Conservation (phyloP, 257 asterid genomes). For the Jasminum sambac region DNA sequence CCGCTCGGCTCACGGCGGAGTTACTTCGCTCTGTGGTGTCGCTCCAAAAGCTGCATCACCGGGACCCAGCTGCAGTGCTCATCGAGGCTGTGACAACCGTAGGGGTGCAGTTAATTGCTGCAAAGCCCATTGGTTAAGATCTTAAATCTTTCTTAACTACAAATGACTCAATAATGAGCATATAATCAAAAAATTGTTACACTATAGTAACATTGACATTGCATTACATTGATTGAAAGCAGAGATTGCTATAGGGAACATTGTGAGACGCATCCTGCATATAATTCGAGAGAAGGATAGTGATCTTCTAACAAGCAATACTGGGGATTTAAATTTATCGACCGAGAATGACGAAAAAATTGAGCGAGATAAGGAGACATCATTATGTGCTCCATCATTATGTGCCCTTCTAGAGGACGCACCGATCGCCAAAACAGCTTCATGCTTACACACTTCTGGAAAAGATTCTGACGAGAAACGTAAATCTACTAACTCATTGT, state of each 20-base stretch:
- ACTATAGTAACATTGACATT: too few species aligned
- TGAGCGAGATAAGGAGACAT: too few species aligned
- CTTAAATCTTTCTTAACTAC: background rate
- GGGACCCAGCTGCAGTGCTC: background rate
- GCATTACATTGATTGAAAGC: too few species aligned
- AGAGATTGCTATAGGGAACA: too few species aligned
- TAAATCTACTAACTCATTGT: background rate
- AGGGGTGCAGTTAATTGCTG: conserved; percentile 1
- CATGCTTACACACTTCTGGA: background rate
- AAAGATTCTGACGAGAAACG: conserved; percentile 7
- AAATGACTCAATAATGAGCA: too few species aligned
- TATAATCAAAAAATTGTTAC: too few species aligned
- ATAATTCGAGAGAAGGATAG: too few species aligned
- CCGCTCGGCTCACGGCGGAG: conserved; percentile 2
- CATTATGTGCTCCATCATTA: background rate
- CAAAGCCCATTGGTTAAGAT: background rate
- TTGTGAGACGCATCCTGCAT: too few species aligned
- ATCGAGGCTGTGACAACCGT: background rate
- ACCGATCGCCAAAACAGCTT: background rate
- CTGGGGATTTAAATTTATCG: too few species aligned
- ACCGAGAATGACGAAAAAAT: too few species aligned
- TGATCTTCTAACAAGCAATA: too few species aligned
- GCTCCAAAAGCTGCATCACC: background rate
- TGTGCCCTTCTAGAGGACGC: background rate
- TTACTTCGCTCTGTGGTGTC: background rate